A percentile compares a stretch with the other conserved stretches of the same genome.
These are phyloP conservation scores for Fraxinus quadrangulata DNA, from an alignment of 257 asterid species.

Conservation along the genomic window DNA sequence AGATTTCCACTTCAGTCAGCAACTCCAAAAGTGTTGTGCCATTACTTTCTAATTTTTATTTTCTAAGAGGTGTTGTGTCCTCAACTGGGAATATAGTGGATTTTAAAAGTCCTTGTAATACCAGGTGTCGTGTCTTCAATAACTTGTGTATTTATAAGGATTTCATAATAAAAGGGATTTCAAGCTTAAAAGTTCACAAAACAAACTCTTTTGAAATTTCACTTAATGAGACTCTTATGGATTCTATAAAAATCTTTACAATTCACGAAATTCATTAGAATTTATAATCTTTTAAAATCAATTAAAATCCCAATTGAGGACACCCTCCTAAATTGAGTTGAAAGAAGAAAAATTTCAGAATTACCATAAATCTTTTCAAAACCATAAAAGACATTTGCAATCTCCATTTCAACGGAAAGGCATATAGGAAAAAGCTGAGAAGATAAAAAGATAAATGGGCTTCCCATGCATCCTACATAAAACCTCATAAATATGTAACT, in stretches of 20 bases:
- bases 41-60: slow-evolving; percentile 2
- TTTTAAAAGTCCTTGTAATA: too few species aligned
- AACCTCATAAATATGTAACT: slow-evolving; percentile 12
- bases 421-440: slow-evolving; percentile 11
- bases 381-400: background rate
- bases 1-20: slow-evolving; percentile 15
- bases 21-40: background rate
- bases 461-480: slow-evolving; percentile 8
- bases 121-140: too few species aligned
- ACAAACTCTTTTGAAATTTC: too few species aligned
- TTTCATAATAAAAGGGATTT: too few species aligned
- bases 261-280: too few species aligned
- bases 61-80: background rate
- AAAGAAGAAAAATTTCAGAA: slow-evolving; percentile 2
- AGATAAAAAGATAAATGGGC: background rate
- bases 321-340: background rate
- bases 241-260: too few species aligned
- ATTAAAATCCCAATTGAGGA: too few species aligned
- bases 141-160: too few species aligned
- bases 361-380: slow-evolving; percentile 9
- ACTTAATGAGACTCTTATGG: too few species aligned
- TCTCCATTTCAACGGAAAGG: background rate
- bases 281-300: too few species aligned
- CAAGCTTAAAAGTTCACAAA: too few species aligned
- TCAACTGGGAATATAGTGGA: too few species aligned